Base-by-base conservation (phyloP, 2,329 filamentous ascomycete species). In the Paecilomyces niveus region DNA sequence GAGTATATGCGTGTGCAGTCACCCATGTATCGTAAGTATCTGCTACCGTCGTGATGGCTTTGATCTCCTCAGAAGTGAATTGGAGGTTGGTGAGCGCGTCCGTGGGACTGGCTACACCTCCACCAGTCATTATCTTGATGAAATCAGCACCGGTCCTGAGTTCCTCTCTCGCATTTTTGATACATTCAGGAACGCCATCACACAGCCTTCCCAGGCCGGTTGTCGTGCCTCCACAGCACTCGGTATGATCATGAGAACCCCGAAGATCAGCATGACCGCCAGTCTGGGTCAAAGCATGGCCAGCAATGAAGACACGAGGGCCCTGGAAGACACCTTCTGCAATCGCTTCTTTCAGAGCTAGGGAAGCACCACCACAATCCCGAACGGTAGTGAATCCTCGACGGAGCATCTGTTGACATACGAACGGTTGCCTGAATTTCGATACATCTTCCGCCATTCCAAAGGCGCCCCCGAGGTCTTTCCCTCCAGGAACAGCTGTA, bases 71-170 rank as follows among this genome's bases (percentile, higher is more conserved):
- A 0, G 76, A 71, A 0, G 82, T 82, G 68, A 85, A 86, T 65
- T 86, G 84, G 13, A 81, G 69, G 63, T 80, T 76, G 7, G 80
- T 76, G 10, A 86, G 71, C 45, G 71, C 72, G 64, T 86, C 84
- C 0, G 81, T 84, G 0, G 82, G 81, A 10, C 77, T 81, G 0
- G 80, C 77, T 1, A 86, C 83, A 8, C 84, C 84, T 1, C 84
- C 83, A 4, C 78, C 78, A 0, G 75, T 75, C 82, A 85, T 85
- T 61, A 87, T 83, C 68, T 86, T 86, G 68, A 87, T 78, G 63
- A 86, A 85, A 64, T 86, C 81, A 0, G 82, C 80, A 1, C 84
- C 84, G 8, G 71, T 74, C 2, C 83, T 74, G 0, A 87, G 67
- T 65, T 85, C 79, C 55, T 85, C 82, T 2, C 84, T 75, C 0